phyloP scores from a whole-genome alignment of 495 filamentous ascomycete species.

The Xanthoparmelia taractica region DNA sequence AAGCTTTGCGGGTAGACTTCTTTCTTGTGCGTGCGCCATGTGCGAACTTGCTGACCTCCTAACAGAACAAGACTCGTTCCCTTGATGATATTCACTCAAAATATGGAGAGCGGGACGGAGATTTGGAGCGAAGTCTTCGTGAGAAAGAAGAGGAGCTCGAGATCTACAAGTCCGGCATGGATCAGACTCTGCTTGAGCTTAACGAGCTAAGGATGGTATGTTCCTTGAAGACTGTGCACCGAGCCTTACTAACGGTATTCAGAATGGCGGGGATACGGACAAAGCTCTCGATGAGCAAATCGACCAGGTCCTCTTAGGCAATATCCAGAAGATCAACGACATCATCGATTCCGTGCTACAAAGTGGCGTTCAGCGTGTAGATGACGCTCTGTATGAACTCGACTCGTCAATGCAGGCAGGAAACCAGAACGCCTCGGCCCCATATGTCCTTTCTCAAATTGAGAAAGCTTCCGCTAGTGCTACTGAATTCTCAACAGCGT shows the following conservation, averaged over 20 bases:
- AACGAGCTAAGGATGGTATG: constrained; percentile 65
- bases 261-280: constrained; percentile 67
- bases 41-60: constrained; percentile 24
- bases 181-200: constrained; percentile 83
- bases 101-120: constrained; percentile 69
- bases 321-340: constrained; percentile 87
- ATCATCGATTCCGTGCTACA: constrained; percentile 97
- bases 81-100: constrained; percentile 77
- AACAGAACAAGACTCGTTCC: constrained; percentile 70
- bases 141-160: constrained; percentile 97
- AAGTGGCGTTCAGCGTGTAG: constrained; percentile 86
- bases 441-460: constrained; percentile 90
- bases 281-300: constrained; percentile 81
- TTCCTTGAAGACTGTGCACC: neutral
- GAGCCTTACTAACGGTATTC: constrained; percentile 5
- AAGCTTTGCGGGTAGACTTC: constrained; percentile 60
- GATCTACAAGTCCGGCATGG: constrained; percentile 94
- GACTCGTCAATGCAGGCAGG: constrained; percentile 97
- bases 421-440: constrained; percentile 95
- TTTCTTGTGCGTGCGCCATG: neutral
- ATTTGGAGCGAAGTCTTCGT: constrained; percentile 71
- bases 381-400: constrained; percentile 93
- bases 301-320: constrained; percentile 74
- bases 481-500: constrained; percentile 92
- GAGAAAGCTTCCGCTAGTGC: constrained; percentile 93